phyloP scores from a whole-genome alignment of 2,329 filamentous ascomycete species.

The Fusarium sp. region DNA sequence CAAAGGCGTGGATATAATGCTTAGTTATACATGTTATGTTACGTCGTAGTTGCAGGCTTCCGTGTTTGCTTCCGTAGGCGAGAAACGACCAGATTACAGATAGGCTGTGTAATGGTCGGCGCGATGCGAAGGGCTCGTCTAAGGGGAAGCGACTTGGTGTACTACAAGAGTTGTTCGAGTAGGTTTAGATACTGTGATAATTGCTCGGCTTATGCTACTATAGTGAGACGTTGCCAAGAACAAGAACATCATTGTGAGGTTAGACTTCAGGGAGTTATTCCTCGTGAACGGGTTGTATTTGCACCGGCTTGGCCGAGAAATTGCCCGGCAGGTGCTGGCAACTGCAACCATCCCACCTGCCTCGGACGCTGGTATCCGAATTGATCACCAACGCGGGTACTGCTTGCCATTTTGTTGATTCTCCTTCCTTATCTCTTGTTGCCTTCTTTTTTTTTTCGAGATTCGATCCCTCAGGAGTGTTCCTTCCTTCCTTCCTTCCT shows the following conservation, averaged over 20 bases:
- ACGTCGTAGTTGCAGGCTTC: conserved; percentile 30
- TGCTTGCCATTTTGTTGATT: background rate
- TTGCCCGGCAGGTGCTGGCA: conserved; percentile 18
- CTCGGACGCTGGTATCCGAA: background rate
- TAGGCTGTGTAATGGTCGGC: conserved; percentile 21
- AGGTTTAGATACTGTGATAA: conserved; percentile 3
- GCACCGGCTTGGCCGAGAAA: conserved; percentile 12
- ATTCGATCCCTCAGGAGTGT: background rate
- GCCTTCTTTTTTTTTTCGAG: background rate
- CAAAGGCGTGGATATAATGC: conserved; percentile 14
- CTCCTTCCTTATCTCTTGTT: conserved; percentile 2
- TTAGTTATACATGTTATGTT: conserved; percentile 8
- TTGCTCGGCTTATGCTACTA: conserved; percentile 7
- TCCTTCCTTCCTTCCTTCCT: conserved; percentile 1
- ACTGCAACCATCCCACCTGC: conserved; percentile 5
- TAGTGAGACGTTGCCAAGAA: conserved; percentile 23
- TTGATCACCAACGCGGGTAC: conserved; percentile 7
- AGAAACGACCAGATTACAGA: conserved; percentile 18
- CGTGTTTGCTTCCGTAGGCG: conserved; percentile 35
- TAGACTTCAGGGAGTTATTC: background rate
- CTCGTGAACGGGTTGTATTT: background rate
- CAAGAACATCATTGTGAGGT: background rate
- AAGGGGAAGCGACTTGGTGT: conserved; percentile 18
- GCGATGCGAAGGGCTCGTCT: conserved; percentile 21
- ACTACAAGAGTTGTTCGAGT: conserved; percentile 7